Conservation (phyloP, 225 moss, liverwort and hornwort species). For the Polytrichum commune region DNA sequence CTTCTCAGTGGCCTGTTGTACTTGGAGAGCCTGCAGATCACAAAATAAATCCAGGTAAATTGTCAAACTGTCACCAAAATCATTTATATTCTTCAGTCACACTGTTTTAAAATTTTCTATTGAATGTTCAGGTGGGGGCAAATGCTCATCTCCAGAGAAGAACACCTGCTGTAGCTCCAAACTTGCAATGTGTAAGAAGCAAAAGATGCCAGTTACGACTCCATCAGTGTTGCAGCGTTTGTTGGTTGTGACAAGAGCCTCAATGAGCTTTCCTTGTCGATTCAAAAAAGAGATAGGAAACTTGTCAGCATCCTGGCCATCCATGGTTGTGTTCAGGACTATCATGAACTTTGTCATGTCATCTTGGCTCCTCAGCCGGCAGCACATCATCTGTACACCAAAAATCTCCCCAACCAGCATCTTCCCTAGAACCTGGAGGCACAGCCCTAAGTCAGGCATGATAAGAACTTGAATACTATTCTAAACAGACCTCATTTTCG, state of each 20-base stretch:
- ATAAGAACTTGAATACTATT: no score
- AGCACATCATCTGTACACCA: slow-evolving; percentile 53
- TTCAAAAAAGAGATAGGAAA: slow-evolving; percentile 44
- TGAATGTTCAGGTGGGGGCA: neutral
- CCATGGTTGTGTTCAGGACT: slow-evolving; percentile 41
- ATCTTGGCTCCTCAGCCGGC: slow-evolving; percentile 46
- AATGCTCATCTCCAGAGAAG: neutral
- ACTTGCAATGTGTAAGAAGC: slow-evolving; percentile 60
- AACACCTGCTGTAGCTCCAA: slow-evolving; percentile 51
- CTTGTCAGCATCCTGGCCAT: slow-evolving; percentile 44
- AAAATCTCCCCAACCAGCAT: slow-evolving; percentile 49
- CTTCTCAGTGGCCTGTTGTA: slow-evolving; percentile 59
- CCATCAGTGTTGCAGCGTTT: slow-evolving; percentile 40
- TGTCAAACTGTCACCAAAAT: neutral
- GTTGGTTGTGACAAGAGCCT: slow-evolving; percentile 47
- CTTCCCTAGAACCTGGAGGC: slow-evolving; percentile 38
- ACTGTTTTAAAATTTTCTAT: no score
- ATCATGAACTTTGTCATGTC: slow-evolving; percentile 57
- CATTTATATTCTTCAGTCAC: neutral
- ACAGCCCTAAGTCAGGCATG: no score
- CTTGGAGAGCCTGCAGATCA: slow-evolving; percentile 43
- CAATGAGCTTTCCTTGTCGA: slow-evolving; percentile 43
- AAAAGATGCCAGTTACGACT: slow-evolving; percentile 54
- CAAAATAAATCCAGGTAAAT: neutral
- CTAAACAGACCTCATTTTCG: no score